These are phyloP conservation scores for Nicotiana benthamiana DNA, from an alignment of 257 asterid species.

Conservation along the genomic window DNA sequence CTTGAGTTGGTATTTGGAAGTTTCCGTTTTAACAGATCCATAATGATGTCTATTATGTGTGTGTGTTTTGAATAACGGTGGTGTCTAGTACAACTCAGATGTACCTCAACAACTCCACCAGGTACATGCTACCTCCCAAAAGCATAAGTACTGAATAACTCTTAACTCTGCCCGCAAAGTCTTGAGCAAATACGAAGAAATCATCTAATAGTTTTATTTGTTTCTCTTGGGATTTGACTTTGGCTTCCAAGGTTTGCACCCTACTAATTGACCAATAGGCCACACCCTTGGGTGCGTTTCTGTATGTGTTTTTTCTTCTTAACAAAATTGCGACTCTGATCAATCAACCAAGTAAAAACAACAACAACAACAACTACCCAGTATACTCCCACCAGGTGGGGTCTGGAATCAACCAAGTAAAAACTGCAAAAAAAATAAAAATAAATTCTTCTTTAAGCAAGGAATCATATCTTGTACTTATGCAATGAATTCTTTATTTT, in stretches of 20 bases:
- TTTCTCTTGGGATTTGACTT: neutral
- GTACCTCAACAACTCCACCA: neutral
- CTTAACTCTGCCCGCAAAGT: neutral
- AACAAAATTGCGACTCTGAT: neutral
- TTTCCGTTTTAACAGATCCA: neutral
- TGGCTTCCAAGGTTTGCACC: neutral
- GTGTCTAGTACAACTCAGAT: neutral
- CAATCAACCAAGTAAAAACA: neutral
- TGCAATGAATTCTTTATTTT: neutral
- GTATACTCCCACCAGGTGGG: too few species aligned
- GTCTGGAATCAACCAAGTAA: neutral
- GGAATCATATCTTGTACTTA: neutral
- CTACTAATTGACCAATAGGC: neutral
- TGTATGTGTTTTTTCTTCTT: neutral
- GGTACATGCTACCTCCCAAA: neutral
- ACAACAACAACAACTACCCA: too few species aligned
- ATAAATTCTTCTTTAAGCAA: neutral
- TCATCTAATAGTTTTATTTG: neutral
- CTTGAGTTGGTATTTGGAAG: neutral
- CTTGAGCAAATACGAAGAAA: neutral
- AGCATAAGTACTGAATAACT: neutral
- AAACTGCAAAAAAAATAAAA: neutral
- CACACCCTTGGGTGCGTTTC: neutral
- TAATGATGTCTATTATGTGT: neutral
- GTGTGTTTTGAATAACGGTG: neutral